Evolutionary conservation across 2,329 filamentous ascomycete genomes (phyloP), one percentile per base, ranked within the genome.

Genomic region (Tolypocladium inflatum): DNA sequence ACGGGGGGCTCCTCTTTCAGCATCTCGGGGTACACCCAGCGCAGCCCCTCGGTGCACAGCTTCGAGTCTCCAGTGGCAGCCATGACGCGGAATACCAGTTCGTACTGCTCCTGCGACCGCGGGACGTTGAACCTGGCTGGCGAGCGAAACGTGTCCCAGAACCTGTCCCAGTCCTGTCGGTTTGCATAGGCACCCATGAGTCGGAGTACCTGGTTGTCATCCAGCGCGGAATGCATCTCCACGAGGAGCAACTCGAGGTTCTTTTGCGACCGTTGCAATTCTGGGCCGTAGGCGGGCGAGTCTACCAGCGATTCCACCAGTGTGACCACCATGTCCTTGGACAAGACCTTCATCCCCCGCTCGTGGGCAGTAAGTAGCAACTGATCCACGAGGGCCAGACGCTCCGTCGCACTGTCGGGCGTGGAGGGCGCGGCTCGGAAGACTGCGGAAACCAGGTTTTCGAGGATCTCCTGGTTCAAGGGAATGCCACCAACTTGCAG

Each of bases 121-220:
- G 74, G 64, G 10, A 70, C 66, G 43, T 76, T 70, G 63, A 79
- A 78, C 45, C 79, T 74, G 17, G 84, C 71, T 4, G 82, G 77
- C 58, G 78, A 75, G 57, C 78, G 78, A 77, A 86, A 89, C 11
- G 78, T 66, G 23, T 82, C 75, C 84, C 83, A 88, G 64, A 89
- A 83, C 7, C 74, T 73, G 19, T 77, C 68, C 77, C 83, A 86
- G 62, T 84, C 72, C 21, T 67, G 65, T 59, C 75, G 74, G 23
- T 63, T 62, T 6, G 80, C 75, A 61, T 83, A 80, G 1, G 74
- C 71, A 3, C 68, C 63, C 71, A 83, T 71, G 41, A 84, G 70
- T 21, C 70, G 70, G 50, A 72, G 66, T 11, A 76, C 67, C 54
- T 74, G 68, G 33, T 76, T 71, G 26, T 66, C 62, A 55, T 75